Base-by-base conservation (phyloP, 495 filamentous ascomycete genomes). In the Articulospora tetracladia region DNA sequence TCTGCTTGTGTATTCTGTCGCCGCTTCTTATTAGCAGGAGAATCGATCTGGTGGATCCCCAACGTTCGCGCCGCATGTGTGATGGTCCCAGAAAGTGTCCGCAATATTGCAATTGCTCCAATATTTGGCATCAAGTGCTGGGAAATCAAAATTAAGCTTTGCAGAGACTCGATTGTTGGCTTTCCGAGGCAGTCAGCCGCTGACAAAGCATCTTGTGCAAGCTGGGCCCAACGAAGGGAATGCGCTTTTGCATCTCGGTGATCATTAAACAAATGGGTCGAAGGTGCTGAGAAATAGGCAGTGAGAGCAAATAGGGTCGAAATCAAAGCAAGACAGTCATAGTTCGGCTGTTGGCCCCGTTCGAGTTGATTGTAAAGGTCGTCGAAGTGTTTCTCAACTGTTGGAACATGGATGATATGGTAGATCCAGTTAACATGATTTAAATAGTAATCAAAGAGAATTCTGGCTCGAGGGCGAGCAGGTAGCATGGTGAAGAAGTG, bases 331-430 rank as follows among this genome's bases (percentile, higher is more conserved):
- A 63, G n/a, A 10, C 24, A 49, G 10, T 41, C 49, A 23, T 48
- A 50, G 12, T 63, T 28, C 1, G 56, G 61, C 19, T 19, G 25
- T 22, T 59, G 23, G 32, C 51, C 25, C 3, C 55, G 36, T 23
- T 63, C 61, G 1, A 63, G 11, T 11, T 20, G 23, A 12, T 36
- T 56, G 44, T 63, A 63, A 3, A 63, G 24, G 1, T n/a, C 55
- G 12, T 54, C 56, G 20, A 58, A 51, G 1, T 49, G 36, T 26
- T 27, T 48, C 27, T 41, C 47, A 15, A 59, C 50, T n/a, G 61
- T 63, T 0, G 61, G 61, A 19, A 63, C 25, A 19, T 63, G 61
- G 26, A 63, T 39, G 8, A 63, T 63, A 22, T 63, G 56, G 28
- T 63, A 63, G 6, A 63, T 50, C 56, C 55, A 59, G 25, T 57